Percentiles rank a stretch among this genome's conserved stretches.
These are phyloP conservation scores for Chrysanthemum seticuspe DNA, from an alignment of 129 eudicot species.

Conservation along the genomic window DNA sequence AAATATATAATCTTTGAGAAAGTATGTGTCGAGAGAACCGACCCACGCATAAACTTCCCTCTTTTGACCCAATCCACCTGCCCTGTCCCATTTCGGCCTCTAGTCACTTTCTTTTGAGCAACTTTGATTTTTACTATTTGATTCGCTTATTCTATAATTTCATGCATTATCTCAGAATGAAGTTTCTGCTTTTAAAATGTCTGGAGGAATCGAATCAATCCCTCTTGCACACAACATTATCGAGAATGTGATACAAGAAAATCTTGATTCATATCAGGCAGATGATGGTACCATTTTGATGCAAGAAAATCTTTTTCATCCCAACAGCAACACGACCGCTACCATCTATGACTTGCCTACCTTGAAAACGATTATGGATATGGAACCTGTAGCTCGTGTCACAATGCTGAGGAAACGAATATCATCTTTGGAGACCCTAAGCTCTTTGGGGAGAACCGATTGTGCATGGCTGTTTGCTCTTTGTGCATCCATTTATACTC, in stretches of 20 bases:
- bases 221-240: constrained; percentile 30
- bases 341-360: constrained; percentile 41
- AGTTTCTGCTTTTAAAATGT: constrained; percentile 14
- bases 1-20: too few relatives aligned
- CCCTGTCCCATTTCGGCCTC: too few relatives aligned
- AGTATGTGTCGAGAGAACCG: too few relatives aligned
- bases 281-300: constrained; percentile 16
- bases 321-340: constrained; percentile 29
- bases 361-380: constrained; percentile 45
- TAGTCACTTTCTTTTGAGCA: neutral
- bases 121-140: neutral
- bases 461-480: constrained; percentile 88
- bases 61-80: too few relatives aligned
- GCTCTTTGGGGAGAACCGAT: constrained; percentile 41
- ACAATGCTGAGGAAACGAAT: constrained; percentile 60
- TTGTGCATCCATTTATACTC: constrained; percentile 76
- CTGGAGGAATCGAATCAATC: constrained; percentile 25
- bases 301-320: constrained; percentile 31
- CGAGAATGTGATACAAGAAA: constrained; percentile 33
- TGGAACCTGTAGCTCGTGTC: constrained; percentile 69
- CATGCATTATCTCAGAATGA: constrained; percentile 58
- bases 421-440: constrained; percentile 41
- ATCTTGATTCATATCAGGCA: constrained; percentile 31
- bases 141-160: neutral
- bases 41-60: too few relatives aligned